Evolutionary conservation across 2,329 filamentous ascomycete species (phyloP).

Genomic region (Colletotrichum truncatum): DNA sequence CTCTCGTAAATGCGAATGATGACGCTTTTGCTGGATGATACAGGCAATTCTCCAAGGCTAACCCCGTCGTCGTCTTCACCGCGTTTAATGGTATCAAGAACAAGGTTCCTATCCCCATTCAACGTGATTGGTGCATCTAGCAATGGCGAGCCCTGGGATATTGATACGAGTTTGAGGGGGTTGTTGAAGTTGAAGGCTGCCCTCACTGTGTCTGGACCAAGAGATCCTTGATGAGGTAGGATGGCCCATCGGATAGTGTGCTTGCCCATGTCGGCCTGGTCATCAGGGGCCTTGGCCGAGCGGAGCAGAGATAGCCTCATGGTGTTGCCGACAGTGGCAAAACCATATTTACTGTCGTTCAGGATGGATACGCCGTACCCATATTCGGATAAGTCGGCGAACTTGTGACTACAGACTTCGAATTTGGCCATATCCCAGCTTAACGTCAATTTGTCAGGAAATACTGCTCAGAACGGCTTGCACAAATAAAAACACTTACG

Average conservation of each 20-base stretch:
- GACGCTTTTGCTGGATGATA: constrained; percentile 50
- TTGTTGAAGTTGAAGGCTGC: constrained; percentile 75
- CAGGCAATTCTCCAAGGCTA: constrained; percentile 4
- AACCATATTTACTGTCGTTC: constrained; percentile 77
- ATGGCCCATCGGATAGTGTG: constrained; percentile 75
- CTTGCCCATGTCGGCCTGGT: constrained; percentile 73
- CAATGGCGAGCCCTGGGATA: not conserved
- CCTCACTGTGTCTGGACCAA: constrained; percentile 66
- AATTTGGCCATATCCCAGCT: constrained; percentile 81
- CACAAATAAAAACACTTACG: constrained; percentile 46
- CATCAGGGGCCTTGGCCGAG: constrained; percentile 74
- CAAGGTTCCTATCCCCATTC: constrained; percentile 55
- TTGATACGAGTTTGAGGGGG: constrained; percentile 52
- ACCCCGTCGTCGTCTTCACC: constrained; percentile 61
- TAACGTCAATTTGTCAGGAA: accelerated
- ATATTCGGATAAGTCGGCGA: constrained; percentile 75
- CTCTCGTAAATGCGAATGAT: constrained; percentile 72
- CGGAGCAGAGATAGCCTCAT: constrained; percentile 74
- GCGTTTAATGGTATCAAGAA: constrained; percentile 72
- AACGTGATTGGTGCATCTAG: constrained; percentile 54
- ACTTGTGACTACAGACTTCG: constrained; percentile 80
- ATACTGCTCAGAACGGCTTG: not conserved
- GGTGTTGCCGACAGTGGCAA: constrained; percentile 72
- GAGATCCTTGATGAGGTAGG: constrained; percentile 66
- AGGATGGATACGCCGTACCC: constrained; percentile 75